These are phyloP conservation scores for Zea mays DNA, from an alignment of 176 grass and related monocot genomes.

Conservation along the genomic window DNA sequence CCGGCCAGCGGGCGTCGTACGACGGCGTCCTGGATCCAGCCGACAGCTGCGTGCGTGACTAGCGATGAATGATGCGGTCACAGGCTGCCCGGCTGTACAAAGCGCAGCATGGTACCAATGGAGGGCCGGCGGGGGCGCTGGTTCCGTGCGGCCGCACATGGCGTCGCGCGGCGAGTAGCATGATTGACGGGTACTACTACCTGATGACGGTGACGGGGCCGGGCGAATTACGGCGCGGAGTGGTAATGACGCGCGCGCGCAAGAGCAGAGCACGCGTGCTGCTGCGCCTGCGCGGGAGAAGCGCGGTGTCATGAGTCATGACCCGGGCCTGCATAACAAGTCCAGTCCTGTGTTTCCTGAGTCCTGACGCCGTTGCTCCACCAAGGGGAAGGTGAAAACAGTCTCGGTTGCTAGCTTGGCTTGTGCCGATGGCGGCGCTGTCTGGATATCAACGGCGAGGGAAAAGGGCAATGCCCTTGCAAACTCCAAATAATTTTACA, in stretches of 20 bases:
- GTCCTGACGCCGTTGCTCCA: no score
- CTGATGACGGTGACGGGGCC: not conserved
- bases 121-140: not conserved
- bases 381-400: no score
- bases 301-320: no score
- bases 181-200: not conserved
- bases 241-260: not conserved
- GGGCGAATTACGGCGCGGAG: not conserved
- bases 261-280: no score
- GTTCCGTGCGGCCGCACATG: conserved; percentile 24
- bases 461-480: no score
- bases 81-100: not conserved
- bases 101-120: not conserved
- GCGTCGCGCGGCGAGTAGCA: not conserved
- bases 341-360: no score
- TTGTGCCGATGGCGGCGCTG: no score
- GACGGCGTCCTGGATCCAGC: conserved; percentile 4
- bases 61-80: not conserved
- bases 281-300: no score
- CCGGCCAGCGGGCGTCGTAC: conserved; percentile 5
- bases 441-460: no score
- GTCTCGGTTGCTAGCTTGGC: no score
- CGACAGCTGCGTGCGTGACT: not conserved
- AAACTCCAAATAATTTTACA: not conserved
- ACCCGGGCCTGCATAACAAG: no score